phyloP scores from a whole-genome alignment of 2,329 filamentous ascomycete genomes.

The Colletotrichum tofieldiae region DNA sequence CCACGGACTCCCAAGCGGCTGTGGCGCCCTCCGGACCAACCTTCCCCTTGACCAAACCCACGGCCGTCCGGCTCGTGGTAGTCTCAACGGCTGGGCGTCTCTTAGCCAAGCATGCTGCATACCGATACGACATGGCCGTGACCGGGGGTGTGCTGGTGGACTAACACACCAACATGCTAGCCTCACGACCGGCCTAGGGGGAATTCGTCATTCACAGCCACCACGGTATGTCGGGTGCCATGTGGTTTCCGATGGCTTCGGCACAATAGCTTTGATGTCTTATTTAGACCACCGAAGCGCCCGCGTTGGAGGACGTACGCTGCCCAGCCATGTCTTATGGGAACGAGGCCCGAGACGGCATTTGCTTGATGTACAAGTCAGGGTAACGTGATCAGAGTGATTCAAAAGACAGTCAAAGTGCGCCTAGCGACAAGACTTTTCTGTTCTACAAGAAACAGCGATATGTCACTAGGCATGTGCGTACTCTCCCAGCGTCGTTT shows the following conservation, averaged over 20 bases:
- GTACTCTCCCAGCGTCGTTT: neutral
- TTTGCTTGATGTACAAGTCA: neutral
- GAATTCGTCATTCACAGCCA: neutral
- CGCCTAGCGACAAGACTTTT: neutral
- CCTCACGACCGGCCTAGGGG: neutral
- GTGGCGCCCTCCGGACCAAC: conserved; percentile 32
- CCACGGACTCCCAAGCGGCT: conserved; percentile 34
- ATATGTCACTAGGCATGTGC: neutral
- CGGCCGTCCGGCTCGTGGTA: conserved; percentile 17
- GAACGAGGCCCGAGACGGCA: neutral
- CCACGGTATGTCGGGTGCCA: no score
- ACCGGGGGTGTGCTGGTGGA: neutral
- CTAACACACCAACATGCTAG: neutral
- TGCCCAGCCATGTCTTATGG: neutral
- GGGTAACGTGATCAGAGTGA: neutral
- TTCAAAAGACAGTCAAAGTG: neutral
- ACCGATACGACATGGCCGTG: conserved; percentile 2
- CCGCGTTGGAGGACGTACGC: no score
- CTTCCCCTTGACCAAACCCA: conserved; percentile 15
- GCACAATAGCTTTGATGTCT: neutral
- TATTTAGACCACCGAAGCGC: neutral
- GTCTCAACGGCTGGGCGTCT: conserved; percentile 22
- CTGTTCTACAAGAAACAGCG: neutral
- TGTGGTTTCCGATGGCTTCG: neutral
- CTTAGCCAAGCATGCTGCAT: neutral